Evolutionary conservation across 495 filamentous ascomycete genomes (phyloP).

Genomic region (Rostrohypoxylon terebratum): DNA sequence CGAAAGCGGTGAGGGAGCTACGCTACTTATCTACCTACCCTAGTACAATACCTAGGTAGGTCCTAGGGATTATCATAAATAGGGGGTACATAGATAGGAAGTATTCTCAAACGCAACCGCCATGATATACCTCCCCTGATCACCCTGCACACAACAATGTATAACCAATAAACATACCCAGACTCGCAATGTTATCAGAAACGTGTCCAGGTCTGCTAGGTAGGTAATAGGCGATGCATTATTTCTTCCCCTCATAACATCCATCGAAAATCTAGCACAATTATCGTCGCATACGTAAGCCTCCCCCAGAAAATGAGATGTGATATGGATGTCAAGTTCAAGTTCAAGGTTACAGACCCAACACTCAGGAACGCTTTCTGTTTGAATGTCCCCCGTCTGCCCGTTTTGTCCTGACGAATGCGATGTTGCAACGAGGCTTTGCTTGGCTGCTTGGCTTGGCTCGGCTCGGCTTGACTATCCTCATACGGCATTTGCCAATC

Average conservation of each 20-base stretch:
- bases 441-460: conserved; percentile 38
- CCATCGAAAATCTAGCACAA: too few relatives aligned
- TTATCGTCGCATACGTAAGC: conserved; percentile 13
- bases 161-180: neutral
- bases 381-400: too few relatives aligned
- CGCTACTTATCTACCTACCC: too few relatives aligned
- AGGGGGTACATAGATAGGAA: neutral
- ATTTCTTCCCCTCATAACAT: neutral
- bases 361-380: conserved; percentile 36
- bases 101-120: conserved; percentile 30
- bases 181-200: neutral
- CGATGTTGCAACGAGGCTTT: conserved; percentile 31
- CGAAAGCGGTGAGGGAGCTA: conserved; percentile 21
- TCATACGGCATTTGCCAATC: conserved; percentile 32
- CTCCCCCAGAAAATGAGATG: conserved; percentile 1
- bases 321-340: neutral
- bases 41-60: too few relatives aligned
- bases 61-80: neutral
- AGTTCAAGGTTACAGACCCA: conserved; percentile 30
- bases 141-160: conserved; percentile 8
- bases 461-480: conserved; percentile 36
- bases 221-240: neutral
- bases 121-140: conserved; percentile 37
- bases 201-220: neutral
- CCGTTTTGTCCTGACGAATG: conserved; percentile 26